A percentile compares a stretch with the other conserved stretches of the same genome.
These are phyloP conservation scores for Pseudogymnoascus verrucosus DNA, from an alignment of 2,329 filamentous ascomycete species.

Conservation along the genomic window DNA sequence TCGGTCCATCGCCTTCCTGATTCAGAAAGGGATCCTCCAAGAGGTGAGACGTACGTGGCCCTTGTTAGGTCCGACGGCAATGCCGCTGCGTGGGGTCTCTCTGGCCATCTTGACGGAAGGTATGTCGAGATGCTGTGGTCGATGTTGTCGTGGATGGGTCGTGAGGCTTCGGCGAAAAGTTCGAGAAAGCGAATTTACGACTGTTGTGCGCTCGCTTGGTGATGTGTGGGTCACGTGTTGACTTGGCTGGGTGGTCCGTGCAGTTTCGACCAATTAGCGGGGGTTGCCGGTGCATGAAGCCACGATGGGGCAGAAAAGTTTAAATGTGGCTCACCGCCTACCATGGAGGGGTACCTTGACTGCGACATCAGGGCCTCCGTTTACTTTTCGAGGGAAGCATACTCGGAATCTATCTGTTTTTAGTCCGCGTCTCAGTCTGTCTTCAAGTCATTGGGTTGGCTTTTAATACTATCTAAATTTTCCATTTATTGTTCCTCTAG, in stretches of 20 bases:
- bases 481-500: neutral
- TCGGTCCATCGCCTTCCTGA: constrained; percentile 53
- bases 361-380: constrained; percentile 8
- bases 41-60: constrained; percentile 67
- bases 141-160: constrained; percentile 12
- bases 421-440: neutral
- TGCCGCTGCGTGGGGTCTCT: constrained; percentile 49
- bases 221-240: constrained; percentile 9
- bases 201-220: constrained; percentile 2
- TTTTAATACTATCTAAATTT: neutral
- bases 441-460: neutral
- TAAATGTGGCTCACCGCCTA: constrained; percentile 10
- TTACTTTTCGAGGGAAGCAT: neutral
- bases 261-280: neutral
- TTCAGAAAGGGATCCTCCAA: constrained; percentile 60
- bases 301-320: constrained; percentile 9
- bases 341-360: constrained; percentile 9
- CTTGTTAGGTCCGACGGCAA: constrained; percentile 55
- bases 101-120: constrained; percentile 42
- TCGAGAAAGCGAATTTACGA: constrained; percentile 6
- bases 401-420: neutral
- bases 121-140: constrained; percentile 15
- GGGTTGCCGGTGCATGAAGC: neutral
- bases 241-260: neutral
- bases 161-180: neutral